Percentiles rank a stretch among this genome's conserved stretches.
Conservation (phyloP, 2,329 filamentous ascomycete species). For the Paecilomyces niveus region DNA sequence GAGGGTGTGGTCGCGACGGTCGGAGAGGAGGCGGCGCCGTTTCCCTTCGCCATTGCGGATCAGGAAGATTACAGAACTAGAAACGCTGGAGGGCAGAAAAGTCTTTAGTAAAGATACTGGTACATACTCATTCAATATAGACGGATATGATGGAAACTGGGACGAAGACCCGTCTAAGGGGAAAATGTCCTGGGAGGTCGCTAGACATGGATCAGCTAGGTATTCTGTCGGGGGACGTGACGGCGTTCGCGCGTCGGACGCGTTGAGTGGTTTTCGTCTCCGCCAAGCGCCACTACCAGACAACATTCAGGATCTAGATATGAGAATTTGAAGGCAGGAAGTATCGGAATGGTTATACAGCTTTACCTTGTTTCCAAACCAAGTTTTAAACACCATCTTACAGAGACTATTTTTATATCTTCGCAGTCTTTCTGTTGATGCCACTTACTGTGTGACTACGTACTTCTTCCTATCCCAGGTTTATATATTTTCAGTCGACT, state of each 20-base stretch:
- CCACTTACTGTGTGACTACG: too few relatives aligned
- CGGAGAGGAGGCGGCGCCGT: conserved; percentile 26
- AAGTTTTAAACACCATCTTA: too few relatives aligned
- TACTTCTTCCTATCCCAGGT: too few relatives aligned
- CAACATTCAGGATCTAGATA: too few relatives aligned
- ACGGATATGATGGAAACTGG: neutral
- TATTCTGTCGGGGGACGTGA: conserved; percentile 15
- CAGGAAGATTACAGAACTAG: neutral
- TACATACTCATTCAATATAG: neutral
- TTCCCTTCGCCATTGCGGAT: conserved; percentile 31
- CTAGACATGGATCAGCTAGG: conserved; percentile 6
- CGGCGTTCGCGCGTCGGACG: conserved; percentile 28
- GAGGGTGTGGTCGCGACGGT: conserved; percentile 27
- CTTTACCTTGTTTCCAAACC: too few relatives aligned
- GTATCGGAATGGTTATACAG: too few relatives aligned
- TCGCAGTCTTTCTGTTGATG: too few relatives aligned
- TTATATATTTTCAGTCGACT: too few relatives aligned
- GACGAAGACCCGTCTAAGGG: conserved; percentile 5
- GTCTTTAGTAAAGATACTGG: neutral
- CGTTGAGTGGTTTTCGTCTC: conserved; percentile 25
- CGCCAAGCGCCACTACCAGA: neutral
- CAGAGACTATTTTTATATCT: too few relatives aligned
- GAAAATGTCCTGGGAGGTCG: conserved; percentile 17
- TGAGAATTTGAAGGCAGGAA: too few relatives aligned
- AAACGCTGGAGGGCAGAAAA: neutral